A percentile compares a stretch with the other conserved stretches of the same genome.
Conservation (phyloP, 2,329 filamentous ascomycete genomes). For the Thelonectria olida region DNA sequence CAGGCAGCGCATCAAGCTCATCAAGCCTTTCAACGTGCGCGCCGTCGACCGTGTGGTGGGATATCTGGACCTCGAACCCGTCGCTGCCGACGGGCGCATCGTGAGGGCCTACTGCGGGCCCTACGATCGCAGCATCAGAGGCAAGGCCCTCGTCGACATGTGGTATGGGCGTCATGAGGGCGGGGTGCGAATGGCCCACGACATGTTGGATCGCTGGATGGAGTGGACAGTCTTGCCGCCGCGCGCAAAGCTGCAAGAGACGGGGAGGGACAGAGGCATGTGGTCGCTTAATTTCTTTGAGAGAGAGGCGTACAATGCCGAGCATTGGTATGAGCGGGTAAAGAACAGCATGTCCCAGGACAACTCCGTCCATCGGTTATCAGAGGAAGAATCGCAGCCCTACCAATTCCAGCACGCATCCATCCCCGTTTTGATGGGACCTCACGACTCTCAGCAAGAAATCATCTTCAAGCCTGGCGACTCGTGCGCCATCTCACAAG, state of each 20-base stretch:
- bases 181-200: slow-evolving; percentile 47
- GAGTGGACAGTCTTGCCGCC: slow-evolving; percentile 52
- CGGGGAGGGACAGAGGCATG: slow-evolving; percentile 45
- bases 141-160: slow-evolving; percentile 46
- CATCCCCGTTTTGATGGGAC: slow-evolving; percentile 48
- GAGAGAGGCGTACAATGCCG: slow-evolving; percentile 45
- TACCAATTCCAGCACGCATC: slow-evolving; percentile 41
- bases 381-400: slow-evolving; percentile 38
- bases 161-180: slow-evolving; percentile 54
- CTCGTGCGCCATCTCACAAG: slow-evolving; percentile 38
- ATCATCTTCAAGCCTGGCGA: slow-evolving; percentile 41
- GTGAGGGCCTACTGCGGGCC: slow-evolving; percentile 48
- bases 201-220: slow-evolving; percentile 53
- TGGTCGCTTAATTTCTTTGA: slow-evolving; percentile 51
- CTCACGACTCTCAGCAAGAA: slow-evolving; percentile 42
- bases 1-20: slow-evolving; percentile 38
- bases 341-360: slow-evolving; percentile 24
- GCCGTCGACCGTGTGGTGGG: slow-evolving; percentile 24
- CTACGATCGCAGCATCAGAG: slow-evolving; percentile 46
- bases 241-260: slow-evolving; percentile 39
- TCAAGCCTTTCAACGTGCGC: slow-evolving; percentile 35
- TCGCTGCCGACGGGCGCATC: slow-evolving; percentile 44
- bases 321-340: slow-evolving; percentile 41
- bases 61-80: slow-evolving; percentile 46
- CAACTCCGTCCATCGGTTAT: slow-evolving; percentile 29